Evolutionary conservation across 805 yeast genomes (phyloP).

Genomic region (Henningerozyma blattae): DNA sequence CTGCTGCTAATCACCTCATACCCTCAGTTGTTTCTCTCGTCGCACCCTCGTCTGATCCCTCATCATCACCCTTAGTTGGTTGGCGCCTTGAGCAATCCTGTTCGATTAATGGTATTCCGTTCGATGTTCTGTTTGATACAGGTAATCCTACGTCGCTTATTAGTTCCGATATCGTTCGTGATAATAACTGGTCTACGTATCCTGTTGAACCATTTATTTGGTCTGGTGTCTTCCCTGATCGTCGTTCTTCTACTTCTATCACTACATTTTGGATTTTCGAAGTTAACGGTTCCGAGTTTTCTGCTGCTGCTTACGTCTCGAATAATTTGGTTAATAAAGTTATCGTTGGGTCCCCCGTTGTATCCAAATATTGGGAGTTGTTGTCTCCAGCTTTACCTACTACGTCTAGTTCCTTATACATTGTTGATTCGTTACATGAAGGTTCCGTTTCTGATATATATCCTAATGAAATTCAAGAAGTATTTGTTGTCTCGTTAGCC

Average conservation of each 20-base stretch:
- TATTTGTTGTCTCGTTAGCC: neutral
- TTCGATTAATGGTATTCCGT: neutral
- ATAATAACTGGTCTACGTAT: neutral
- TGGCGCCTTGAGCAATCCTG: neutral
- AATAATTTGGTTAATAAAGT: neutral
- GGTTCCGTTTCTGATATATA: neutral
- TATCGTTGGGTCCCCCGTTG: neutral
- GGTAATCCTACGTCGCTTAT: neutral
- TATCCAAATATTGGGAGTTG: neutral
- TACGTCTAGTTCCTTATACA: neutral
- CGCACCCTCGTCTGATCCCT: neutral
- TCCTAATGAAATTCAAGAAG: neutral
- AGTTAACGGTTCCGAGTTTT: neutral
- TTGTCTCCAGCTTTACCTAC: neutral
- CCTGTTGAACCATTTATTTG: neutral
- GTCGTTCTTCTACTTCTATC: neutral
- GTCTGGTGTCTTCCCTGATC: neutral
- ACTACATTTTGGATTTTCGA: neutral
- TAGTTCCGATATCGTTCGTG: neutral
- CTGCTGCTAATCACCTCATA: neutral
- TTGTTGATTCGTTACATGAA: neutral
- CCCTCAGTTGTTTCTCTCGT: neutral
- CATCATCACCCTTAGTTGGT: neutral
- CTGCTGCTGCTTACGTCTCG: neutral
- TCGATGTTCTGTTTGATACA: neutral